Evolutionary conservation across 2,329 filamentous ascomycete genomes (phyloP).

Genomic region (Exophiala sp.): DNA sequence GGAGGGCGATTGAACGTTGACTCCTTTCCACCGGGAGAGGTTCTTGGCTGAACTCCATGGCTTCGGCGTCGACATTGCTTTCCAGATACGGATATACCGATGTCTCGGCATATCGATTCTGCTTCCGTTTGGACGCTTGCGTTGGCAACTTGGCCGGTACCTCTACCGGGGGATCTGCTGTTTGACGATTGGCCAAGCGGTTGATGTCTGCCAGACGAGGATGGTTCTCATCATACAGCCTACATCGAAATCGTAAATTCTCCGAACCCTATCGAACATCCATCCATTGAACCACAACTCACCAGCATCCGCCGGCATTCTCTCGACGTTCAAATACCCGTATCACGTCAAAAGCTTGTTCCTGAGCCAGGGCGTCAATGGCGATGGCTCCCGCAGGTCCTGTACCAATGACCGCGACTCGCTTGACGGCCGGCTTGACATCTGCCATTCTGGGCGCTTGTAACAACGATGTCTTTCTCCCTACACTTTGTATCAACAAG

Average conservation of each 20-base stretch:
- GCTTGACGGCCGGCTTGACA: background rate
- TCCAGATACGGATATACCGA: slow-evolving; percentile 34
- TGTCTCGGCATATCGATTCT: slow-evolving; percentile 22
- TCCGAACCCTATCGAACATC: background rate
- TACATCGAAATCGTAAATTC: background rate
- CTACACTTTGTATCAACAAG: background rate
- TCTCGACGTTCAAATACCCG: slow-evolving; percentile 35
- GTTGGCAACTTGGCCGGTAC: slow-evolving; percentile 14
- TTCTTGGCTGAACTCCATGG: slow-evolving; percentile 45
- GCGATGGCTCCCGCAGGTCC: slow-evolving; percentile 33
- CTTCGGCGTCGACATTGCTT: slow-evolving; percentile 36
- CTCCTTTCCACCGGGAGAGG: slow-evolving; percentile 40
- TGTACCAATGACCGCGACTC: slow-evolving; percentile 32
- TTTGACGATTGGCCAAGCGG: background rate
- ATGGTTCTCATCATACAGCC: background rate
- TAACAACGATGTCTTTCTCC: too few relatives aligned
- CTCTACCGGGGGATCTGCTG: background rate
- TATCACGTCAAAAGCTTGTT: slow-evolving; percentile 33
- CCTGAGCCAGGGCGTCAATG: slow-evolving; percentile 33
- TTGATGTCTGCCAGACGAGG: background rate
- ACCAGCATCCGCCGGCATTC: slow-evolving; percentile 35
- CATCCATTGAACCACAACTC: background rate
- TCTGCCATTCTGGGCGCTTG: too few relatives aligned
- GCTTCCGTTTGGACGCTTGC: slow-evolving; percentile 15
- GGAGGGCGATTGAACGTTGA: background rate